A percentile compares a stretch with the other conserved stretches of the same genome.
Evolutionary conservation across 2,329 filamentous ascomycete genomes (phyloP).

Genomic region (Fusarium sp.): DNA sequence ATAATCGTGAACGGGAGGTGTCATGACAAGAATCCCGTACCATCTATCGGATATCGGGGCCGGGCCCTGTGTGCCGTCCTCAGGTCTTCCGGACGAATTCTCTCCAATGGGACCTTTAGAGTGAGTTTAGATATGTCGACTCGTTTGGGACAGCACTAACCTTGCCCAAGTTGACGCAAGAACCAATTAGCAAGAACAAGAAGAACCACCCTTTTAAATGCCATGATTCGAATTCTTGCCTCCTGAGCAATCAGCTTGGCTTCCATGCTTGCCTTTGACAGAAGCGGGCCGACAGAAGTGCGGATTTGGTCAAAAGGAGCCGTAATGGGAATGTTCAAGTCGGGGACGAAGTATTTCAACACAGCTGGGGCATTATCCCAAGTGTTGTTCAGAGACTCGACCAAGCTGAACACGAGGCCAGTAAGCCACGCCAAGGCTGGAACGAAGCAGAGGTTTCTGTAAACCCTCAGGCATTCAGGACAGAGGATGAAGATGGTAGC

Average conservation of each 20-base stretch:
- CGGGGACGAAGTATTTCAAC: slow-evolving; percentile 22
- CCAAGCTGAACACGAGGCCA: slow-evolving; percentile 3
- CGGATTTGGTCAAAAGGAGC: slow-evolving; percentile 20
- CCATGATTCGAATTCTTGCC: background rate
- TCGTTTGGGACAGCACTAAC: background rate
- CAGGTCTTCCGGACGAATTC: background rate
- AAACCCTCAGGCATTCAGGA: slow-evolving; percentile 16
- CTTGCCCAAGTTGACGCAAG: background rate
- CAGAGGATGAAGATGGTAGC: slow-evolving; percentile 16
- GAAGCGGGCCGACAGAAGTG: background rate
- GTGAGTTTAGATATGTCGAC: accelerated
- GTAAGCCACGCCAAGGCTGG: slow-evolving; percentile 23
- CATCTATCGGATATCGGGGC: background rate
- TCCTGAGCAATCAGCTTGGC: background rate
- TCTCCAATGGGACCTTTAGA: background rate
- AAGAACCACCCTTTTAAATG: background rate
- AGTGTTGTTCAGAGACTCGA: slow-evolving; percentile 11
- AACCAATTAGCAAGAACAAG: slow-evolving; percentile 1
- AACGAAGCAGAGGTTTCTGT: slow-evolving; percentile 18
- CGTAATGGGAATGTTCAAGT: background rate
- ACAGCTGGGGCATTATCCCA: slow-evolving; percentile 19
- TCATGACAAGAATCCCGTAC: slow-evolving; percentile 12
- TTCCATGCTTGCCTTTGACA: background rate
- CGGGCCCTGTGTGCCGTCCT: background rate
- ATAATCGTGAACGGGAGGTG: background rate